Base-by-base conservation (phyloP, 208 protist species). In the Trichomonas tenax region DNA sequence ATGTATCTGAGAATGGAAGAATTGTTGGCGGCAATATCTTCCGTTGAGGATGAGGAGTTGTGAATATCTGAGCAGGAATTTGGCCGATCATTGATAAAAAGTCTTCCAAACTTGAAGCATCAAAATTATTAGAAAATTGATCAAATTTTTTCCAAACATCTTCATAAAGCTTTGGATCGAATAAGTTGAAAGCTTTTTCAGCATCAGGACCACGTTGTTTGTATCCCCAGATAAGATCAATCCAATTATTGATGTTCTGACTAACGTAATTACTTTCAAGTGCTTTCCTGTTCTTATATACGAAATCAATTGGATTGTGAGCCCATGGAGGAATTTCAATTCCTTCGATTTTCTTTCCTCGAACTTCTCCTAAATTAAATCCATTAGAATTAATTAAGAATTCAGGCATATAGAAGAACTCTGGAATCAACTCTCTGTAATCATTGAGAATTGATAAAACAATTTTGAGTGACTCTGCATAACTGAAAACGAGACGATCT, bases 141-240 rank as follows among this genome's bases (percentile, higher is more conserved):
- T 51, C 46, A 31, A n/a, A 6, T 31, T n/a, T 72, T 26, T 72
- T 17, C 58, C 58, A 72, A 72, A 72, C 58, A 72, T 72, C 58
- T 72, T 72, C 58, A 93, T 93, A 93, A 11, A 93, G 41, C 15
- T 48, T 17, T 40, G 86, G 86, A 51, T 93, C 86, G 36, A 51
- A 93, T 8, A 23, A 26, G 36, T 93, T 93, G 38, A 49, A 15
- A 14, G 86, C 40, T 38, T 93, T 41, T n/a, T 44, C n/a, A 8
- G 44, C 86, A 58, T 51, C 44, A 49, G n/a, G 11, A 17, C 86
- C 86, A 38, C 17, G 21, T 93, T 93, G 86, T 93, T 93, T 93
- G 44, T 51, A 93, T 48, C 86, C 86, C 86, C 86, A 93, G 17
- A 93, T 51, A 14, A 93, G 38, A 93, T 93, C 86, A 40, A 93